phyloP scores from a whole-genome alignment of 2,329 filamentous ascomycete species.

The Paraphoma sp. region DNA sequence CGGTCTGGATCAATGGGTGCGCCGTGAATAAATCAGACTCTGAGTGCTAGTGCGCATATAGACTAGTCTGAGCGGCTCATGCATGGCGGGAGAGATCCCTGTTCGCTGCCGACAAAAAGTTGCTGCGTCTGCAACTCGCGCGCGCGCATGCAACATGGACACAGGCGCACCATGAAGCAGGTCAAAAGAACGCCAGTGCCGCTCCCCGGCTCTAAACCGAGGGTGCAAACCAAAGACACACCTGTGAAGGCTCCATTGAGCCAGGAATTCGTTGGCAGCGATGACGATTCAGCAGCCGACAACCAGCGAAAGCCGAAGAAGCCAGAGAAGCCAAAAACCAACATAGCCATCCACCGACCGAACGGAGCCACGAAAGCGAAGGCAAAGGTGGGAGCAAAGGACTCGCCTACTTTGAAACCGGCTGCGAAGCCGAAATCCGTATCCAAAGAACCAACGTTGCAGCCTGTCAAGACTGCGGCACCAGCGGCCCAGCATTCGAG shows the following conservation, averaged over 20 bases:
- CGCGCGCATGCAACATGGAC: slow-evolving; percentile 16
- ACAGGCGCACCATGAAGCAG: slow-evolving; percentile 39
- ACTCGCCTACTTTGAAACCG: slow-evolving; percentile 12
- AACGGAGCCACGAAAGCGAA: slow-evolving; percentile 32
- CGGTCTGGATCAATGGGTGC: background rate
- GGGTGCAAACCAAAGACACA: slow-evolving; percentile 25
- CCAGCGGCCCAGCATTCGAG: slow-evolving; percentile 30
- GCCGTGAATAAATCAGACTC: no score
- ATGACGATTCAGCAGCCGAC: slow-evolving; percentile 40
- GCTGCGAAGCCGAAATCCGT: slow-evolving; percentile 17
- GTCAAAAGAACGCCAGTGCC: slow-evolving; percentile 44
- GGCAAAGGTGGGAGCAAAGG: slow-evolving; percentile 17
- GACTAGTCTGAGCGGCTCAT: slow-evolving; percentile 21
- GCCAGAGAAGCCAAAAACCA: slow-evolving; percentile 30
- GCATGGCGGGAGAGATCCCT: slow-evolving; percentile 22
- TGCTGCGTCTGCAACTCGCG: slow-evolving; percentile 19
- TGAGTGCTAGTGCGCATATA: slow-evolving; percentile 14
- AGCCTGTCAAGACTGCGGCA: slow-evolving; percentile 26
- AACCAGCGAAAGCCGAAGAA: slow-evolving; percentile 18
- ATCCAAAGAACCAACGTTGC: slow-evolving; percentile 27
- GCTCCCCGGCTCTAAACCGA: slow-evolving; percentile 37
- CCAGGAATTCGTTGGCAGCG: slow-evolving; percentile 43
- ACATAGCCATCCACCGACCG: slow-evolving; percentile 39
- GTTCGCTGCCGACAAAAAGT: slow-evolving; percentile 37
- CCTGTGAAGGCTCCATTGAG: slow-evolving; percentile 39